Base-by-base conservation (phyloP, 2,329 filamentous ascomycete genomes). In the Hymenoscyphus salicellus region DNA sequence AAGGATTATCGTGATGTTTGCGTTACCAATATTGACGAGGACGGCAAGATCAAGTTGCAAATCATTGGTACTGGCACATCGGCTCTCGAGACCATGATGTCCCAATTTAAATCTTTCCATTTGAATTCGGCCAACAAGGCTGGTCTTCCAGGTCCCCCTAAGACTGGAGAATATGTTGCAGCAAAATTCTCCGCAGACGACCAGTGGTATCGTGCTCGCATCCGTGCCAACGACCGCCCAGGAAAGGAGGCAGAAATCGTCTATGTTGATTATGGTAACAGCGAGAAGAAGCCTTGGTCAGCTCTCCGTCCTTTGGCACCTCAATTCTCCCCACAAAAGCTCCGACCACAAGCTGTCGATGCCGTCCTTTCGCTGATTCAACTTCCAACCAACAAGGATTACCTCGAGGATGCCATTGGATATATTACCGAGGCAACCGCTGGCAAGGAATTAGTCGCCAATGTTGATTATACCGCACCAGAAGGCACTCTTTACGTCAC, bases 261-360 rank as follows among this genome's bases (percentile, higher is more conserved):
- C 56, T 99, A 97, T 79, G 87, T 99, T 68, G 95, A 99, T 81
- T 99, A 96, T 78, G 95, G 95, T 72, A 99, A 99, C 83, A 89
- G 86, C 63, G 95, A 99, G 79, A 89, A 88, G 75, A 83, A 96
- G 64, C 86, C 93, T 0, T 99, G 94, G 93, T 85, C 87, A 28
- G 84, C 86, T 70, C 86, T 99, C 55, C 90, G 95, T 32, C 83
- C 92, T n/a, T 85, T 99, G 58, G 85, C 88, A 60, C 87, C 92
- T 75, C 89, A 93, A 72, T 99, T 98, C 82, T 86, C 86, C 52
- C 81, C 86, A 4, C 86, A 92, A 77, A 93, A 90, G 78, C 87
- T 99, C 65, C 93, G 91, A 79, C 81, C 91, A 0, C 95, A 98
- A 80, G 95, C 95, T 3, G 80, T 89, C 0, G 94, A 98, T 71